These are phyloP conservation scores for Kluyveromyces aestuarii DNA, from an alignment of 805 yeast species.

Conservation along the genomic window DNA sequence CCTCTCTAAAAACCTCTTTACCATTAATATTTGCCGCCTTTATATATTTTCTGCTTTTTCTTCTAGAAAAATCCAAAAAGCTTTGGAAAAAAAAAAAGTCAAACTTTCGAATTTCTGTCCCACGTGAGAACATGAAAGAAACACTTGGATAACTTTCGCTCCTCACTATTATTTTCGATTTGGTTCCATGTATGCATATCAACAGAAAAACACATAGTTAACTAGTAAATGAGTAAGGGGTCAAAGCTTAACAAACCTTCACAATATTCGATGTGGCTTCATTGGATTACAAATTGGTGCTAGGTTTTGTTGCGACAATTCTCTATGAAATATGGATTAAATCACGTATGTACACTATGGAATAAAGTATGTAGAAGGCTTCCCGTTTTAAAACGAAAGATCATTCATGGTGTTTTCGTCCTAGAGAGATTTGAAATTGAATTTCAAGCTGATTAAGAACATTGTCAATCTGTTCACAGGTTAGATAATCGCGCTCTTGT, in stretches of 20 bases:
- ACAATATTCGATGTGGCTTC: no score
- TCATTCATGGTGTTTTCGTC: not conserved
- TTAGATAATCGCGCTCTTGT: conserved; percentile 48
- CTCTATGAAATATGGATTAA: no score
- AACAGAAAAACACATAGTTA: no score
- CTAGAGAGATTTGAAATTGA: not conserved
- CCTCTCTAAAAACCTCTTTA: not conserved
- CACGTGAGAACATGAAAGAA: not conserved
- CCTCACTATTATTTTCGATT: not conserved
- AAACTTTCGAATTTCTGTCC: not conserved
- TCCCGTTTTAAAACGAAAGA: not conserved
- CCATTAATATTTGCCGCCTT: not conserved
- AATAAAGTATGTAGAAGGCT: no score
- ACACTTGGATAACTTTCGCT: not conserved
- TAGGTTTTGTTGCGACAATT: no score
- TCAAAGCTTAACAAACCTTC: no score
- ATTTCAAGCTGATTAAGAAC: not conserved
- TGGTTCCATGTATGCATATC: not conserved
- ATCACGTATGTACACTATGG: no score
- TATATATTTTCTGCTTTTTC: not conserved
- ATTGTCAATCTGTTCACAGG: conserved; percentile 46
- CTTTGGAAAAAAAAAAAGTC: not conserved
- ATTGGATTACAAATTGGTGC: no score
- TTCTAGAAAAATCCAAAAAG: not conserved
- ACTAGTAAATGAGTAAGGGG: no score